These are phyloP conservation scores for Malassezia obtusa DNA, from an alignment of 1,284 basidiomycete species.

Conservation along the genomic window DNA sequence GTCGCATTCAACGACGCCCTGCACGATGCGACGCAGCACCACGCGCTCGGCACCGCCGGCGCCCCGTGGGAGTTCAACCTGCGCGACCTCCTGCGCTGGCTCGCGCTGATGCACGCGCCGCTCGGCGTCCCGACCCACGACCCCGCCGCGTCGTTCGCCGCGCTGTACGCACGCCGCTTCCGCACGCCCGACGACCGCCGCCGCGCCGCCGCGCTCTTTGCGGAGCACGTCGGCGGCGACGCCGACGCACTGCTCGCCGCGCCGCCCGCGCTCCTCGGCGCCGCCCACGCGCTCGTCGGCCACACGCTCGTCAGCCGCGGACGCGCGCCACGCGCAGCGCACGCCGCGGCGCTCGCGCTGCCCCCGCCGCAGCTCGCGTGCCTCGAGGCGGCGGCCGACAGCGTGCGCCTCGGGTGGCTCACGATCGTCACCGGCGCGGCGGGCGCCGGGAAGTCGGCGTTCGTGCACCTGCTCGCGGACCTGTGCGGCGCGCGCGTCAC, in stretches of 20 bases:
- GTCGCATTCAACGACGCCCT: slow-evolving; percentile 68
- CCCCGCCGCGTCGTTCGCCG: slow-evolving; percentile 33
- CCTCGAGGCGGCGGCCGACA: slow-evolving; percentile 67
- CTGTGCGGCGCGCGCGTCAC: slow-evolving; percentile 61
- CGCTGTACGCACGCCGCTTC: slow-evolving; percentile 72
- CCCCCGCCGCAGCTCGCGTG: slow-evolving; percentile 60
- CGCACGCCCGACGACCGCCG: slow-evolving; percentile 61
- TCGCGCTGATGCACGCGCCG: slow-evolving; percentile 50
- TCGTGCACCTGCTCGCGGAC: slow-evolving; percentile 64
- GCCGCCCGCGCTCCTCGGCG: slow-evolving; percentile 25
- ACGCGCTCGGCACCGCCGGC: slow-evolving; percentile 69
- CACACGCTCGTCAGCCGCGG: slow-evolving; percentile 55
- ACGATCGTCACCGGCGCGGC: slow-evolving; percentile 72
- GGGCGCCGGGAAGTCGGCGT: slow-evolving; percentile 68
- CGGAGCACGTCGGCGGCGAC: slow-evolving; percentile 29
- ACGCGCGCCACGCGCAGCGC: neutral
- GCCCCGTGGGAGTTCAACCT: slow-evolving; percentile 98
- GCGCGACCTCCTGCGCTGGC: slow-evolving; percentile 87
- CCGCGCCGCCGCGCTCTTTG: slow-evolving; percentile 59
- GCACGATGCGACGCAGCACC: slow-evolving; percentile 61
- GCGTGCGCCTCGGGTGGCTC: slow-evolving; percentile 72
- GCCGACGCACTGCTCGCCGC: neutral
- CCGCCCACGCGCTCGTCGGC: slow-evolving; percentile 63
- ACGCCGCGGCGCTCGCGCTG: slow-evolving; percentile 48
- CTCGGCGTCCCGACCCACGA: slow-evolving; percentile 55